phyloP scores from a whole-genome alignment of 805 yeast species.

The Lipomyces yamadae region DNA sequence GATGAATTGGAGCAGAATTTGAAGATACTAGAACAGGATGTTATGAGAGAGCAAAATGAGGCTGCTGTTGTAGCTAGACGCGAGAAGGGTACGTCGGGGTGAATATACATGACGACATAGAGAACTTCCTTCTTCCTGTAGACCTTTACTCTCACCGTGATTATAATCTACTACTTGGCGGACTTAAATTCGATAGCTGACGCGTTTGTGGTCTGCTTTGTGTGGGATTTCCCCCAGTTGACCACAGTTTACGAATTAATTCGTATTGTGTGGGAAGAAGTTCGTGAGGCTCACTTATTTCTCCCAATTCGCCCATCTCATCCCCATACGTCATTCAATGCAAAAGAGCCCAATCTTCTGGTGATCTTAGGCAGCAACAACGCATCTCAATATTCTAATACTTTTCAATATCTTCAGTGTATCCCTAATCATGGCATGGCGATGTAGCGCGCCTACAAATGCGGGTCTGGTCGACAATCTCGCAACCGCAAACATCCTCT shows the following conservation, averaged over 20 bases:
- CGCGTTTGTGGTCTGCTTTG: too few species aligned
- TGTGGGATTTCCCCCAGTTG: too few species aligned
- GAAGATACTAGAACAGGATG: constrained; percentile 35
- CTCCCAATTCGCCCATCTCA: not conserved
- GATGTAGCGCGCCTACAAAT: constrained; percentile 26
- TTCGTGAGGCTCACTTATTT: too few species aligned
- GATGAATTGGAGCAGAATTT: constrained; percentile 41
- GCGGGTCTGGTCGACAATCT: constrained; percentile 29
- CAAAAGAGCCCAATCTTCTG: not conserved
- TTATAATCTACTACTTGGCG: too few species aligned
- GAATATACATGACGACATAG: not conserved
- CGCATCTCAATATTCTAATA: not conserved
- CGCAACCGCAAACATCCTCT: constrained; percentile 11
- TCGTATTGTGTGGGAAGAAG: too few species aligned
- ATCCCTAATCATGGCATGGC: constrained; percentile 33
- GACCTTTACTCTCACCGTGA: too few species aligned
- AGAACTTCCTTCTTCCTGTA: too few species aligned
- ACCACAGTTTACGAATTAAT: too few species aligned
- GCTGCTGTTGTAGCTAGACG: constrained; percentile 13
- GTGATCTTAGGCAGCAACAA: not conserved
- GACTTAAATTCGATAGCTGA: too few species aligned
- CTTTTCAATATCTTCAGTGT: not conserved
- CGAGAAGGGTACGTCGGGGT: not conserved
- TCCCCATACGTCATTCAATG: not conserved
- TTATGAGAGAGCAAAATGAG: constrained; percentile 33